Conservation (phyloP, 805 yeast genomes). For the Lachancea thermotolerans region DNA sequence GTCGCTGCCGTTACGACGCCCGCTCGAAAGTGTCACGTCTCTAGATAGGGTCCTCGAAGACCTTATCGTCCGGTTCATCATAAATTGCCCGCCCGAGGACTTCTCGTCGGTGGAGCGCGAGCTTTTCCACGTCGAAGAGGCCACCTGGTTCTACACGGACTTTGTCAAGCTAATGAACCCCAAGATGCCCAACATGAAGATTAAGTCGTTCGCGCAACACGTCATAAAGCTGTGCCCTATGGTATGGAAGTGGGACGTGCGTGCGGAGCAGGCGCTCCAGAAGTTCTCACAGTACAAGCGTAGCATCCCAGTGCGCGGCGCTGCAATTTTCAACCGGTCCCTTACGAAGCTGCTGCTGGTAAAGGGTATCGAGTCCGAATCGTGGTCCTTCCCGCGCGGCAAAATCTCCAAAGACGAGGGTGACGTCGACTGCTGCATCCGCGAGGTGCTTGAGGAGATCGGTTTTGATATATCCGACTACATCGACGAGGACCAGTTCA, state of each 20-base stretch:
- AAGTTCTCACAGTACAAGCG: slow-evolving; percentile 80
- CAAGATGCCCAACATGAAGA: slow-evolving; percentile 64
- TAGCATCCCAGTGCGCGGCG: slow-evolving; percentile 93
- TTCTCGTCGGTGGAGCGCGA: slow-evolving; percentile 60
- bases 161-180: slow-evolving; percentile 70
- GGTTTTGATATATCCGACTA: slow-evolving; percentile 75
- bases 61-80: slow-evolving; percentile 77
- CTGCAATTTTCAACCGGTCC: slow-evolving; percentile 70
- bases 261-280: slow-evolving; percentile 64
- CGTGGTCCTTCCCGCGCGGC: slow-evolving; percentile 97
- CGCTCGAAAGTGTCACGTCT: slow-evolving; percentile 51
- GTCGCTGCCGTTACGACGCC: slow-evolving; percentile 53
- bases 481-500: slow-evolving; percentile 61
- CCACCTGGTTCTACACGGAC: slow-evolving; percentile 95
- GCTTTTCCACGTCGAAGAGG: slow-evolving; percentile 93
- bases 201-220: slow-evolving; percentile 66
- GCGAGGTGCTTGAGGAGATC: slow-evolving; percentile 91
- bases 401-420: slow-evolving; percentile 90
- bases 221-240: slow-evolving; percentile 65
- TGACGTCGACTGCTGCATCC: slow-evolving; percentile 80
- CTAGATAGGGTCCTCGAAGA: slow-evolving; percentile 77
- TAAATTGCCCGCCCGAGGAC: slow-evolving; percentile 90
- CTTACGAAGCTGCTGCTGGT: slow-evolving; percentile 71
- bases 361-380: slow-evolving; percentile 71
- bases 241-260: slow-evolving; percentile 80